phyloP scores from a whole-genome alignment of 306 rosid genomes.

The Pterocarpus santalinus region DNA sequence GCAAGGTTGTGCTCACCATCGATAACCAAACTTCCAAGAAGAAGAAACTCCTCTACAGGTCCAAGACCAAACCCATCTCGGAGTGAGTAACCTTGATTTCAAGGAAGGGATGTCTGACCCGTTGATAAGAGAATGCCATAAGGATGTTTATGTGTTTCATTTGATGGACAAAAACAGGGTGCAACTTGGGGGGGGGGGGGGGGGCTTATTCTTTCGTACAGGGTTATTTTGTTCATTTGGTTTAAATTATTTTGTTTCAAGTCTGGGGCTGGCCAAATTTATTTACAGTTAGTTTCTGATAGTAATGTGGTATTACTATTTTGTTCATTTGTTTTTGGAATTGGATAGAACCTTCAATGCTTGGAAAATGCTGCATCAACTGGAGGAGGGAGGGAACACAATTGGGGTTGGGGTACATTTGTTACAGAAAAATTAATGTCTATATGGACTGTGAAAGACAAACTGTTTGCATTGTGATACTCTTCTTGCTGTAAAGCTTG shows the following conservation, averaged over 20 bases:
- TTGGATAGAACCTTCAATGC: slow-evolving; percentile 38
- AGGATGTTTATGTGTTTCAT: slow-evolving; percentile 36
- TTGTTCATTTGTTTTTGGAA: slow-evolving; percentile 40
- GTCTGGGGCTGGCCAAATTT: slow-evolving; percentile 42
- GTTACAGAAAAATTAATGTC: slow-evolving; percentile 12
- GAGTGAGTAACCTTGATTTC: slow-evolving; percentile 40
- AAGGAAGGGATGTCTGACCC: slow-evolving; percentile 13
- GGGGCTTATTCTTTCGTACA: slow-evolving; percentile 53
- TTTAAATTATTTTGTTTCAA: slow-evolving; percentile 48
- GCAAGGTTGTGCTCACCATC: slow-evolving; percentile 81
- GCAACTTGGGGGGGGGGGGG: slow-evolving; percentile 30
- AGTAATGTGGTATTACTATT: slow-evolving; percentile 17
- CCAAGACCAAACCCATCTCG: slow-evolving; percentile 73
- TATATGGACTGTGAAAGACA: slow-evolving; percentile 11
- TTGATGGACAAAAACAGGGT: slow-evolving; percentile 1
- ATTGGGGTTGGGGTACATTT: slow-evolving; percentile 6
- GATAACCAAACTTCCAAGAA: slow-evolving; percentile 90
- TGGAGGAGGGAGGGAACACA: slow-evolving; percentile 6
- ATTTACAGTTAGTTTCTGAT: slow-evolving; percentile 36
- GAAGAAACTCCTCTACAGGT: slow-evolving; percentile 96
- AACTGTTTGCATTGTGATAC: slow-evolving; percentile 47
- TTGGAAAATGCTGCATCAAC: background rate
- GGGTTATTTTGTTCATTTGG: slow-evolving; percentile 54
- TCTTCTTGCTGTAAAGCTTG: slow-evolving; percentile 53
- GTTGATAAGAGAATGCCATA: slow-evolving; percentile 3